phyloP scores from a whole-genome alignment of 2,329 filamentous ascomycete genomes.

The Triangularia verruculosa region DNA sequence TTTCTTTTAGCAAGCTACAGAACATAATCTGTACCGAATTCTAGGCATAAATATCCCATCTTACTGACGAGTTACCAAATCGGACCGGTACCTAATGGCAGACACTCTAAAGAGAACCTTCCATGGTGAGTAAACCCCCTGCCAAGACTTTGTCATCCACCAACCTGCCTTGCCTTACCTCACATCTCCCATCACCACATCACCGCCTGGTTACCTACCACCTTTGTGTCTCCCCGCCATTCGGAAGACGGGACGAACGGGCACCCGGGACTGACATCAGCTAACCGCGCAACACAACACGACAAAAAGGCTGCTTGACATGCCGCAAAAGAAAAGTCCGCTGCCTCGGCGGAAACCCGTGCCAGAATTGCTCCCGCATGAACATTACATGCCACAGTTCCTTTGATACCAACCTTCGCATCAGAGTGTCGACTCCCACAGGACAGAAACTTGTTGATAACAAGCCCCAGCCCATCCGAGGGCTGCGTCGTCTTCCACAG shows the following conservation, averaged over 20 bases:
- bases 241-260: not conserved
- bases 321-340: conserved; percentile 29
- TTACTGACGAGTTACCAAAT: not conserved
- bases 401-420: conserved; percentile 27
- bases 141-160: conserved; percentile 3
- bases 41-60: not conserved
- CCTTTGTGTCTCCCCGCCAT: not conserved
- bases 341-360: conserved; percentile 27
- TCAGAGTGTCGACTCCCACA: conserved; percentile 24
- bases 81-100: not conserved
- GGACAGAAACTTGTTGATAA: conserved; percentile 21
- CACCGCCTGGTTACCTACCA: not conserved
- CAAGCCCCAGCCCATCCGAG: conserved; percentile 9
- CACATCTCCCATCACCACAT: not conserved
- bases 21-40: not conserved
- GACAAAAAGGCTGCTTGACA: conserved; percentile 26
- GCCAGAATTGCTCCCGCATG: conserved; percentile 27
- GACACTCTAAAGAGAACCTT: conserved; percentile 8
- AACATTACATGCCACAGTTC: conserved; percentile 28
- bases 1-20: not conserved
- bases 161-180: not conserved
- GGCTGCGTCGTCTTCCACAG: conserved; percentile 6
- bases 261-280: not conserved
- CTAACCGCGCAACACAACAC: not conserved
- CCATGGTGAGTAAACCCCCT: conserved; percentile 9